Evolutionary conservation across 352 stramenopile species (phyloP), one percentile per base, ranked within the genome.

Genomic region (Phytophthora hibernalis): DNA sequence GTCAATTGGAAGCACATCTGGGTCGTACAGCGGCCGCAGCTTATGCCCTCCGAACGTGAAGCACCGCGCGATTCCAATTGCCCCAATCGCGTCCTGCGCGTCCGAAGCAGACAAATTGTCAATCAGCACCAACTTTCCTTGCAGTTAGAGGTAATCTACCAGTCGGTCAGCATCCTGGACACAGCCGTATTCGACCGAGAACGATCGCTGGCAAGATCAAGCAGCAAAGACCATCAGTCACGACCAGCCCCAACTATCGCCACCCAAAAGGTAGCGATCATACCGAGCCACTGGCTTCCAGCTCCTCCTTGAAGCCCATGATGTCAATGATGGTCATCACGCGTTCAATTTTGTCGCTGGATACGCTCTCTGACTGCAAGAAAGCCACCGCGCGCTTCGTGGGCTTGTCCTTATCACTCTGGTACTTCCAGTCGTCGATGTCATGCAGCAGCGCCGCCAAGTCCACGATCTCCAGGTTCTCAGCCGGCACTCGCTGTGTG

Each of bases 381-480:
- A 93, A 93, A 16, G 63, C 58, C 50, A 82, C 66, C 22, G 83
- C 83, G 11, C 83, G 84, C 68, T 90, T 90, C 20, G 71, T 91
- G 33, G 70, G 64, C 11, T 74, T 76, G 18, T 82, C 76, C 28
- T 61, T 55, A 20, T 80, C 74, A 5, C 53, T 77, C 68, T 92
- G 77, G 65, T 95, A 95, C 70, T 97, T 97, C 83, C 87, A 95
- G 74, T 97, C 91, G 60, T 97, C 87, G 54, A 97, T 93, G 63
- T 97, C 91, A 65, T 97, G 91, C 38, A 97, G 70, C 52, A 97
- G 72, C 31, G 91, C 89, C 2, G 84, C 83, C 15, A 97, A 54
- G 52, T 96, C 88, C 13, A 97, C 89, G 58, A 92, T 84, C 69
- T 93, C 83, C 21, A 93, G 60, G 10, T 68, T 80, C 1, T 88